Base-by-base conservation (phyloP, 139 green algal genomes). In the Asterochloris erici region DNA sequence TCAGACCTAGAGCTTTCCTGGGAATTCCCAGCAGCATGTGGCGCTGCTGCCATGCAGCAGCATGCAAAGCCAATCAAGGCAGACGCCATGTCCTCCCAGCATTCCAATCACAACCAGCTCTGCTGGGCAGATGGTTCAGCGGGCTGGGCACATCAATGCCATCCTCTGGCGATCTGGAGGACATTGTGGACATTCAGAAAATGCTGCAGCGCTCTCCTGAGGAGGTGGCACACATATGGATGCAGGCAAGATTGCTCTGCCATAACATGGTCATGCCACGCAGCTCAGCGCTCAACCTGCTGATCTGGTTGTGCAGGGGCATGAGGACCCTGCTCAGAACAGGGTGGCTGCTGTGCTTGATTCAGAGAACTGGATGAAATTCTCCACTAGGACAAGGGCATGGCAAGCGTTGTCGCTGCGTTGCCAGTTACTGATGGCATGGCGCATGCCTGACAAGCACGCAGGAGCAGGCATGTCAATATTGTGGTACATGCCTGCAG, bases 401-500 rank as follows among this genome's bases (percentile, higher is more conserved):
- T 71, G 19, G 21, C 66, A 71, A 71, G 21, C n/a, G n/a, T n/a
- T n/a, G n/a, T n/a, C n/a, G n/a, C n/a, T n/a, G n/a, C n/a, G n/a
- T n/a, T n/a, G n/a, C n/a, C n/a, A 71, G 21, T 9, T 21, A 26
- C 4, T 71, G 66, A 21, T 71, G 17, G 66, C 66, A 71, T 71
- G 66, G 4, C 4, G 21, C 10, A 9, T 24, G 21, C 66, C 17
- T 24, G 21, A 71, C 2, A 71, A 26, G 17, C 19, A 21, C 10
- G 66, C 66, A 71, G 17, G 66, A 71, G 66, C 66, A 21, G 21
- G 21, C 66, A 71, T 71, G 19, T 9, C 21, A 21, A 71, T 9
- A 9, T 4, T 9, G 17, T 21, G 21, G 12, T 79, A 19, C 21
- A 29, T 62, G 23, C 13, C 61, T 73, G 64, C 86, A 92, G 89